phyloP scores from a whole-genome alignment of 2,329 filamentous ascomycete species.

The Trichothecium roseum region DNA sequence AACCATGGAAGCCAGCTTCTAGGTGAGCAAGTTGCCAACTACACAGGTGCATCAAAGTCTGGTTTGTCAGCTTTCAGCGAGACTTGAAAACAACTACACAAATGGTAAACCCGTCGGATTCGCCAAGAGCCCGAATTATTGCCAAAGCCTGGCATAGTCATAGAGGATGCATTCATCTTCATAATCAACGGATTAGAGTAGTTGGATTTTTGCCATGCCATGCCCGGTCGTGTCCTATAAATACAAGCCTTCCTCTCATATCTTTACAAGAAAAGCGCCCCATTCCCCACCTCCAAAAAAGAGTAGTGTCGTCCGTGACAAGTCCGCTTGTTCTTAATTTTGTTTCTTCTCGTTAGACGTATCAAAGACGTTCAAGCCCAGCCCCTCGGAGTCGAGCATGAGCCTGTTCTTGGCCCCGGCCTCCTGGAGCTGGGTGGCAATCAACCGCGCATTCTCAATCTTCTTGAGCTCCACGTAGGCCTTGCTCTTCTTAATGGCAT shows the following conservation, averaged over 20 bases:
- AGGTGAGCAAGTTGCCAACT: no score
- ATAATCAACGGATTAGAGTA: not conserved
- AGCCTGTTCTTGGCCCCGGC: constrained; percentile 82
- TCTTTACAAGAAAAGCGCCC: no score
- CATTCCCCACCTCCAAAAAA: constrained; percentile 1
- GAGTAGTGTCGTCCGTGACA: no score
- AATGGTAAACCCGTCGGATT: no score
- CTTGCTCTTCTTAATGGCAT: constrained; percentile 99
- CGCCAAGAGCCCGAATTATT: no score
- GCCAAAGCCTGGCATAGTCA: not conserved
- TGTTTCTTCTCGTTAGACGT: constrained; percentile 36
- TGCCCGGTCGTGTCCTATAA: not conserved
- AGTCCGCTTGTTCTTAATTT: constrained; percentile 3
- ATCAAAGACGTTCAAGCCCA: constrained; percentile 80
- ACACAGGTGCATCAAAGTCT: not conserved
- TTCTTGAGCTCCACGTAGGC: constrained; percentile 95
- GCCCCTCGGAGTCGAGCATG: constrained; percentile 80
- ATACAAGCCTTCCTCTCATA: constrained; percentile 2
- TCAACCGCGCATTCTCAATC: constrained; percentile 89
- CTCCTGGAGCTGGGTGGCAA: constrained; percentile 83
- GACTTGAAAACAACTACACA: no score
- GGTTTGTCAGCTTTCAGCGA: not conserved
- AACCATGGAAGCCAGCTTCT: no score
- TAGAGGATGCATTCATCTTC: not conserved
- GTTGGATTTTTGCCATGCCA: constrained; percentile 4